phyloP scores from a whole-genome alignment of 2,329 filamentous ascomycete species.

The Ceratocystis alfenasii region DNA sequence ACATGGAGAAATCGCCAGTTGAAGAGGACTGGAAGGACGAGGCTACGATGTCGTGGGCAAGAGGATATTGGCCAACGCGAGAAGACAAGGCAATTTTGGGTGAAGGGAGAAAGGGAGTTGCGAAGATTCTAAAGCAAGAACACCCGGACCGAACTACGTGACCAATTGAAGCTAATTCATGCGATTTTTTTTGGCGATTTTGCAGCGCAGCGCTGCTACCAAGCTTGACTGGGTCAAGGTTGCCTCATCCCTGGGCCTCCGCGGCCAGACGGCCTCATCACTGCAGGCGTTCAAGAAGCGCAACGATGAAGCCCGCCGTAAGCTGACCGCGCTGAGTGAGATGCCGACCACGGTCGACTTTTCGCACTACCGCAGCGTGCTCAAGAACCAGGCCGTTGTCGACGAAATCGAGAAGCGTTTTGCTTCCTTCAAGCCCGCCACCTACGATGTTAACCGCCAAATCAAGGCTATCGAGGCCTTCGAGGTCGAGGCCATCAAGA shows the following conservation, averaged over 20 bases:
- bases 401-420: constrained; percentile 98
- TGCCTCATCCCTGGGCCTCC: constrained; percentile 84
- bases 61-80: no score
- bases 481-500: constrained; percentile 92
- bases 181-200: constrained; percentile 16
- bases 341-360: constrained; percentile 85
- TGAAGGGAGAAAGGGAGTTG: no score
- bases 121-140: no score
- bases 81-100: no score
- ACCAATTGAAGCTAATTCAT: constrained; percentile 7
- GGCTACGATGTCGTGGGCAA: no score
- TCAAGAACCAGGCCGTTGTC: constrained; percentile 93
- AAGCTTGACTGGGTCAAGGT: constrained; percentile 99
- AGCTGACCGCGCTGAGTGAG: constrained; percentile 72
- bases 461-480: constrained; percentile 97
- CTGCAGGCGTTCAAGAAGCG: constrained; percentile 98
- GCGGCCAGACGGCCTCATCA: constrained; percentile 81
- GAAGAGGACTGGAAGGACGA: no score
- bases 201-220: constrained; percentile 89
- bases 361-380: constrained; percentile 72
- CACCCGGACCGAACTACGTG: background rate
- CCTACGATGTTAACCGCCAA: constrained; percentile 87
- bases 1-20: no score
- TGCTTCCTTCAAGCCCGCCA: constrained; percentile 76
- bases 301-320: constrained; percentile 96